These are phyloP conservation scores for Echeveria elegans DNA, from an alignment of 164 flowering plant genomes.

Conservation along the genomic window DNA sequence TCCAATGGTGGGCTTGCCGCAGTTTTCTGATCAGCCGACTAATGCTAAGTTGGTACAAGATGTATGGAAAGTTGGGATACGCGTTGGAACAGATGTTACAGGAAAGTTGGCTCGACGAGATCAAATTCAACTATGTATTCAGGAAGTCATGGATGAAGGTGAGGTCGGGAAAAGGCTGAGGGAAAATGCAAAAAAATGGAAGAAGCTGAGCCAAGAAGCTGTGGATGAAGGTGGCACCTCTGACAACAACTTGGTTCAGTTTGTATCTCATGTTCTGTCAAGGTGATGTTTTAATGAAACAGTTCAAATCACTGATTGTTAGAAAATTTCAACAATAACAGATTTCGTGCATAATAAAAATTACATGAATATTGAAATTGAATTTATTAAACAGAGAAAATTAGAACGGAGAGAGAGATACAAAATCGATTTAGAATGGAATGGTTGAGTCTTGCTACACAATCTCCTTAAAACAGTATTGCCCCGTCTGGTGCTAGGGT, in stretches of 20 bases:
- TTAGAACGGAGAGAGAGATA: too few relatives aligned
- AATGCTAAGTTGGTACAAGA: slow-evolving; percentile 33
- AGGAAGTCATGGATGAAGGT: slow-evolving; percentile 12
- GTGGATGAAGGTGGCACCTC: slow-evolving; percentile 13
- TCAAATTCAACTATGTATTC: slow-evolving; percentile 22
- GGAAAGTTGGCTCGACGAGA: slow-evolving; percentile 20
- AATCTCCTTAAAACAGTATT: too few relatives aligned
- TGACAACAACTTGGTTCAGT: slow-evolving; percentile 24
- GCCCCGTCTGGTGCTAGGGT: too few relatives aligned
- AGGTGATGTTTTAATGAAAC: neutral
- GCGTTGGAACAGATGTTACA: slow-evolving; percentile 20
- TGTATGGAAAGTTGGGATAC: slow-evolving; percentile 33
- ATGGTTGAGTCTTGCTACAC: too few relatives aligned
- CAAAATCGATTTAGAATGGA: too few relatives aligned
- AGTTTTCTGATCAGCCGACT: slow-evolving; percentile 29
- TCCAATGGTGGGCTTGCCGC: slow-evolving; percentile 34
- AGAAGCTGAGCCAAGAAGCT: slow-evolving; percentile 11
- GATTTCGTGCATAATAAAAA: too few relatives aligned
- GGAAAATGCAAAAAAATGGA: slow-evolving; percentile 25
- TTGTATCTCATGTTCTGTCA: slow-evolving; percentile 15
- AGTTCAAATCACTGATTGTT: too few relatives aligned
- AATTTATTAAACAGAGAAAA: too few relatives aligned
- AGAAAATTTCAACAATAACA: too few relatives aligned
- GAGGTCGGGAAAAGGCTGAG: slow-evolving; percentile 12
- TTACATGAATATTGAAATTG: too few relatives aligned